A percentile compares a stretch with the other conserved stretches of the same genome.
These are phyloP conservation scores for Lyophyllum semitale DNA, from an alignment of 768 basidiomycete genomes.

Conservation along the genomic window DNA sequence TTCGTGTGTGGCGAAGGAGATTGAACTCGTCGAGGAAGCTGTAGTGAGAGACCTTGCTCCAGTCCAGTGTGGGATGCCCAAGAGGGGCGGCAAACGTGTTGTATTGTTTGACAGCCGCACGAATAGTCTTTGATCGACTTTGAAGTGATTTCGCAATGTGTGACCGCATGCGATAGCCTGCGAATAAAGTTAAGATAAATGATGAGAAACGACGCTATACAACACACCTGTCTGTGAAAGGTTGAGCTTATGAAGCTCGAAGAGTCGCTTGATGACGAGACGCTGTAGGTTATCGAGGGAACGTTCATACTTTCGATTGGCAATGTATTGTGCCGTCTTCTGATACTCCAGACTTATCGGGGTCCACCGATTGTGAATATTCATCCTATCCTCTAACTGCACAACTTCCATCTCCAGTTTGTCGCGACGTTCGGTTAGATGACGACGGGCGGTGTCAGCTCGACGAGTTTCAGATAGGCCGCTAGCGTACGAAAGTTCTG, in stretches of 20 bases:
- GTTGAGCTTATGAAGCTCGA: too few species aligned
- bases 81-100: slow-evolving; percentile 4
- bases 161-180: background rate
- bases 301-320: slow-evolving; percentile 22
- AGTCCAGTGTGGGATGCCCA: slow-evolving; percentile 2
- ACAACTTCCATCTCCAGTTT: slow-evolving; percentile 17
- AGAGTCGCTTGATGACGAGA: too few species aligned
- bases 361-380: slow-evolving; percentile 28
- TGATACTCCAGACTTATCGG: slow-evolving; percentile 24
- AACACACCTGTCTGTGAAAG: too few species aligned
- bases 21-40: slow-evolving; percentile 14
- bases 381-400: slow-evolving; percentile 23
- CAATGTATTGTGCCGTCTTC: slow-evolving; percentile 18
- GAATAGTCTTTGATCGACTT: slow-evolving; percentile 5
- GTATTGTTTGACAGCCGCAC: background rate
- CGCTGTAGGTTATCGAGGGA: too few species aligned
- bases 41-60: slow-evolving; percentile 8
- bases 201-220: too few species aligned
- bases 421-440: slow-evolving; percentile 18
- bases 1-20: slow-evolving; percentile 6
- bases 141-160: slow-evolving; percentile 7
- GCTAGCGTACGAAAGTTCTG: slow-evolving; percentile 11
- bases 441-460: slow-evolving; percentile 23
- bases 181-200: too few species aligned
- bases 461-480: slow-evolving; percentile 19